A percentile compares a stretch with the other conserved stretches of the same genome.
Conservation (phyloP, 257 asterid species). For the Fraxinus quadrangulata region DNA sequence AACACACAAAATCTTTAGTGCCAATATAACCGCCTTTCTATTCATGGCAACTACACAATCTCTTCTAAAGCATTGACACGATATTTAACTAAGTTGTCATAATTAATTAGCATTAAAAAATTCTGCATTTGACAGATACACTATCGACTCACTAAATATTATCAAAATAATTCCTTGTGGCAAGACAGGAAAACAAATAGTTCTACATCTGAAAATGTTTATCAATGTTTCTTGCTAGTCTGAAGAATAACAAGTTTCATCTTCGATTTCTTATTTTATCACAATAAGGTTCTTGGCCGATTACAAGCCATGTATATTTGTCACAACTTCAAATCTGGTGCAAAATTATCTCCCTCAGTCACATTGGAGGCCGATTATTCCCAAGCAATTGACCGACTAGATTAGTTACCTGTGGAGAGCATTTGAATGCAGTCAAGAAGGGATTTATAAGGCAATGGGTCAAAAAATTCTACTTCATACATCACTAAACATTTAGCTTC, state of each 20-base stretch:
- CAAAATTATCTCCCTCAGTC: constrained; percentile 27
- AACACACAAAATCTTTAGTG: too few relatives aligned
- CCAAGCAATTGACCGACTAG: constrained; percentile 94
- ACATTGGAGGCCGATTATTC: constrained; percentile 68
- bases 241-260: constrained; percentile 25
- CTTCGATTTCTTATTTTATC: constrained; percentile 29
- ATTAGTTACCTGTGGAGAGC: constrained; percentile 72
- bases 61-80: too few relatives aligned
- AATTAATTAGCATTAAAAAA: too few relatives aligned
- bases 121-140: neutral
- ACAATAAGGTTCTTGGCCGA: constrained; percentile 19
- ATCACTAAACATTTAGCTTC: too few relatives aligned
- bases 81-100: too few relatives aligned
- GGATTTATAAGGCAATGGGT: neutral
- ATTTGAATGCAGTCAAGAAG: constrained; percentile 20
- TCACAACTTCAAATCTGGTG: constrained; percentile 20
- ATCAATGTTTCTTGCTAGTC: constrained; percentile 13
- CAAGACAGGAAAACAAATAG: constrained; percentile 16
- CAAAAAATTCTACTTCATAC: neutral
- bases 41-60: too few relatives aligned
- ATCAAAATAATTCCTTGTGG: neutral
- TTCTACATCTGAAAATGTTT: constrained; percentile 23
- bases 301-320: constrained; percentile 29
- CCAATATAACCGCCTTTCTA: too few relatives aligned
- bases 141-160: neutral